Evolutionary conservation across 768 basidiomycete species (phyloP), one percentile per base, ranked within the genome.

Genomic region (Mycena crocata): DNA sequence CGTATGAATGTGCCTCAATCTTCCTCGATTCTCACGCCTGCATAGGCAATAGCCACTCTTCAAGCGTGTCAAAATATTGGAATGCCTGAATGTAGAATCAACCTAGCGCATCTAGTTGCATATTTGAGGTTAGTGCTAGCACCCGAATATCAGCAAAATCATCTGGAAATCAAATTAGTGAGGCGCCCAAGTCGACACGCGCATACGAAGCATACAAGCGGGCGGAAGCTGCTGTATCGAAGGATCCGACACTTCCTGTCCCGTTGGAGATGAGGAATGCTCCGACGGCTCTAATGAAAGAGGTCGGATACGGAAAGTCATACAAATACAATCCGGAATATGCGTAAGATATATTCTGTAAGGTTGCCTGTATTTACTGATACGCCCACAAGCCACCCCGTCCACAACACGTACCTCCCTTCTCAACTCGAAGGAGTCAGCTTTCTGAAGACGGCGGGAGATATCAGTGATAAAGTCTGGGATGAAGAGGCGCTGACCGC

Each of bases 21-120:
- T 10, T 50, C 46, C 23, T 46, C 49, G 30, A 35, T 39, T 62
- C 37, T 52, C 9, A 30, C 62, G 44, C 59, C 10, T 37, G 14
- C 28, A n/a, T 52, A 91, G 90, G 91, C 90, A 4, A 83, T 88
- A 64, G 84, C 90, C 24, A 79, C 89, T 23, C 72, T 90, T 26
- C 86, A 89, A 54, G 89, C 91, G 9, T 91, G 90, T 69, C 90
- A 90, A 68, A 80, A 80, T 8, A 81, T 92, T 57, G 91, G 92
- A n/a, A 92, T 93, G 91, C 92, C 92, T 2, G 93, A 92, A 72
- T 93, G 91, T 76, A 84, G 91, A 56, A 91, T 91, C 69, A 91
- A 92, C 67, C 83, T 94, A 34, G 90, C 92, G 30, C 93, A 95
- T 73, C 82, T 90, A 32, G 87, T 94, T 19, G 84, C 89, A 30